Base-by-base conservation (phyloP, 2,329 filamentous ascomycete species). In the Davidsoniella neocaledoniae region DNA sequence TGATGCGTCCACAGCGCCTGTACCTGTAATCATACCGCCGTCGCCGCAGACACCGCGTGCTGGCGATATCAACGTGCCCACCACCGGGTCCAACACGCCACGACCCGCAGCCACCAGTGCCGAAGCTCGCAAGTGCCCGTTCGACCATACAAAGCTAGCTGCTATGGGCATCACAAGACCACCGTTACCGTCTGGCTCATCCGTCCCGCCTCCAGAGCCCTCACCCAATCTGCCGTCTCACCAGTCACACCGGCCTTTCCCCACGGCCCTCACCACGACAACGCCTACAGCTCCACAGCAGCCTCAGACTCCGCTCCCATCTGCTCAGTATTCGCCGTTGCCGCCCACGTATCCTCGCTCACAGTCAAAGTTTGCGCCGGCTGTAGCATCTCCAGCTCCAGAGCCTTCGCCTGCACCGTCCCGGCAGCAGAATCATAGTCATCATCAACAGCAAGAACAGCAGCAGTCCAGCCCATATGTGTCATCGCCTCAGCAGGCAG, bases 111-210 rank as follows among this genome's bases (percentile, higher is more conserved):
- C 37, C 6, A 26, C 33, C 3, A 21, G 26, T 5, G 36, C 39
- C 12, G 41, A 33, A 17, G 10, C 64, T 2, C 66, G 68, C 33
- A 79, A 75, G 58, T 81, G 76, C 53, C 77, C 77, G 0, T 80
- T 81, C 58, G 70, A 71, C 43, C 71, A 73, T 51, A 65, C 64
- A 36, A 72, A 71, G 53, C 55, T 70, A 37, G 54, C 62, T 7
- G 60, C 61, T 12, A 62, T 68, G 58, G 60, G 59, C 26, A 23
- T 50, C 19, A 41, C 43, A 12, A 40, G 51, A 5, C 50, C 45
- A 25, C 12, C 44, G 19, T 2, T 23, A 14, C 16, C 40, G 10
- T 41, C 39, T 19, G 40, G 40, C 40, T 43, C 17, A 16, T 36
- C 45, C 39, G 36, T 43, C 23, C 36, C 39, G n/a, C 23, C 16